Base-by-base conservation (phyloP, 108 stramenopile genomes). In the Nitzschia palea region DNA sequence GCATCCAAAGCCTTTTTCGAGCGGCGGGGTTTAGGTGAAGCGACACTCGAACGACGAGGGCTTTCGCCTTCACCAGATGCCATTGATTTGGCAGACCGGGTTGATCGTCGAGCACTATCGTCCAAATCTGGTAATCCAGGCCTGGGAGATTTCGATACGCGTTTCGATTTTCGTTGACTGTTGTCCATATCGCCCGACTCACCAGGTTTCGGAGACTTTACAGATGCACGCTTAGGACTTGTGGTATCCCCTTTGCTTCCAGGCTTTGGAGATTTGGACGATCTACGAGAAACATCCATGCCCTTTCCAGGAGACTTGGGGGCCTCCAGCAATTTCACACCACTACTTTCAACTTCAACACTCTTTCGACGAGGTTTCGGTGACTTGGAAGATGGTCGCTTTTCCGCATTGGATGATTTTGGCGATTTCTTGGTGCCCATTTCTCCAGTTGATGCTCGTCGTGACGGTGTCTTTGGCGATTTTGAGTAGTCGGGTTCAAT, bases 331-430 rank as follows among this genome's bases (percentile, higher is more conserved):
- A n/a, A n/a, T n/a, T n/a, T n/a, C n/a, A n/a, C n/a, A n/a, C n/a
- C n/a, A n/a, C n/a, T n/a, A n/a, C n/a, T n/a, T n/a, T n/a, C n/a
- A n/a, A n/a, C n/a, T n/a, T n/a, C n/a, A n/a, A n/a, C n/a, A n/a
- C n/a, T n/a, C n/a, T n/a, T n/a, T n/a, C 51, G 20, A 2, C 51
- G 51, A 1, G 51, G 51, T 52, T 52, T 52, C 0, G 51, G 51
- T 22, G 51, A 60, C 40, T 60, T 60, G 18, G 59, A 43, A n/a
- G 47, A 48, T 48, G 15, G 15, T n/a, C 47, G 18, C 47, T 48
- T 20, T 14, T 14, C 37, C 14, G 8, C 37, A 40, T 48, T 48
- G 4, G 47, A 20, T 4, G 47, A 48, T 18, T 18, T 48, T 48
- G 47, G 47, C 8, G 47, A 20, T 20, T 48, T 10, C 37, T 10